Conservation (phyloP, 208 protist genomes). For the Sergeia podlipaevii region DNA sequence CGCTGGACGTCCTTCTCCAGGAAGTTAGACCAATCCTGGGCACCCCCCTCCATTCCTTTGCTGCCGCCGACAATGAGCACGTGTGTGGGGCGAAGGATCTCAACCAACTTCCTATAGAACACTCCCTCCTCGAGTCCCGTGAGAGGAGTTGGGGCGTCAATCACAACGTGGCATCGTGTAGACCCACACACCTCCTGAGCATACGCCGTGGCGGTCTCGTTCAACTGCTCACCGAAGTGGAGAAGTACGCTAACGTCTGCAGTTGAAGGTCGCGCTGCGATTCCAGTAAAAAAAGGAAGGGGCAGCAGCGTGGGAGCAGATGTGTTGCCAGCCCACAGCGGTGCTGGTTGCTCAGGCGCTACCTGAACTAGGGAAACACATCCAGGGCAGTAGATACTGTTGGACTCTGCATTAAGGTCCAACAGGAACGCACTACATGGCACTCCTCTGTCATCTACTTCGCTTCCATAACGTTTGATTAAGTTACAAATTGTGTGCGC, state of each 20-base stretch:
- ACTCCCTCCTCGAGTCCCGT: constrained; percentile 46
- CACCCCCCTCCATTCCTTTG: neutral
- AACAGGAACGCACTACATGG: constrained; percentile 25
- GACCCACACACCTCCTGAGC: constrained; percentile 29
- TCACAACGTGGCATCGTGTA: constrained; percentile 31
- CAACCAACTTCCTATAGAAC: constrained; percentile 73
- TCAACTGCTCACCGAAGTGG: constrained; percentile 60
- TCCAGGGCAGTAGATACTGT: constrained; percentile 61
- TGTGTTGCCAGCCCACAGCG: constrained; percentile 46
- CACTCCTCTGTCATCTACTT: constrained; percentile 10
- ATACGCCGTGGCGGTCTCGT: constrained; percentile 34
- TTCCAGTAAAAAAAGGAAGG: constrained; percentile 54
- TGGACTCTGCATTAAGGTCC: constrained; percentile 75
- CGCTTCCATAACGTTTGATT: constrained; percentile 24
- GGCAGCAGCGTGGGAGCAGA: constrained; percentile 35
- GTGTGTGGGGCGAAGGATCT: constrained; percentile 66
- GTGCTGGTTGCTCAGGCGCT: too few relatives aligned
- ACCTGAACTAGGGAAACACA: constrained; percentile 48
- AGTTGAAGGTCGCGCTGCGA: constrained; percentile 30
- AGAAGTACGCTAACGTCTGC: constrained; percentile 30
- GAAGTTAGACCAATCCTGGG: constrained; percentile 64
- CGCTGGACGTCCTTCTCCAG: constrained; percentile 79
- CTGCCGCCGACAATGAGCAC: constrained; percentile 55
- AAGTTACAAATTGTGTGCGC: constrained; percentile 78
- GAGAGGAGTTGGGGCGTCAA: constrained; percentile 67